These are phyloP conservation scores for Monascus ruber DNA, from an alignment of 2,329 filamentous ascomycete genomes.

Conservation along the genomic window DNA sequence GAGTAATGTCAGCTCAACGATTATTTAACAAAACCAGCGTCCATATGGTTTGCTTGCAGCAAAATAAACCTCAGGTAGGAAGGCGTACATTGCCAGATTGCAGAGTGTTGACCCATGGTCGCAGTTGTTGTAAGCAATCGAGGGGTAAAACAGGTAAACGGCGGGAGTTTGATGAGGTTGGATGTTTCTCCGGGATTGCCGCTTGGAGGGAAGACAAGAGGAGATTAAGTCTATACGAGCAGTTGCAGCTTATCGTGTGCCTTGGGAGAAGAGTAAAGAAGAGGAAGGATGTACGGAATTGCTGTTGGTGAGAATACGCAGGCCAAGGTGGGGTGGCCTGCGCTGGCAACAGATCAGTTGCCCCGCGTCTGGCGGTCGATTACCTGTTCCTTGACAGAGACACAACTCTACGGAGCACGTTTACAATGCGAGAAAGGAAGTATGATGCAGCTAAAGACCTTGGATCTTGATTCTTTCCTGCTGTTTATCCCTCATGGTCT, in stretches of 20 bases:
- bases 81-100: conserved; percentile 25
- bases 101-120: conserved; percentile 26
- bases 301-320: background rate
- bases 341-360: background rate
- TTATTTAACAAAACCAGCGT: no score
- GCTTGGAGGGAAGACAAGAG: background rate
- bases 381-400: no score
- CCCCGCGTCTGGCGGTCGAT: background rate
- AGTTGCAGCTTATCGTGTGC: no score
- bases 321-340: background rate
- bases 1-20: background rate
- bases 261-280: no score
- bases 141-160: background rate
- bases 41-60: no score
- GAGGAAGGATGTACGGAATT: background rate
- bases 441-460: no score
- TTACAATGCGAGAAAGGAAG: no score
- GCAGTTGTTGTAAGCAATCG: conserved; percentile 1
- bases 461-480: no score
- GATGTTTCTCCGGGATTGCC: no score
- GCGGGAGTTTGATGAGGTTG: no score
- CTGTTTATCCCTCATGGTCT: no score
- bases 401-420: no score
- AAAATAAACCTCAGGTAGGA: background rate
- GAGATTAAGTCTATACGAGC: background rate